phyloP scores from a whole-genome alignment of 169 alveolate genomes.

The Plasmodium ovale region DNA sequence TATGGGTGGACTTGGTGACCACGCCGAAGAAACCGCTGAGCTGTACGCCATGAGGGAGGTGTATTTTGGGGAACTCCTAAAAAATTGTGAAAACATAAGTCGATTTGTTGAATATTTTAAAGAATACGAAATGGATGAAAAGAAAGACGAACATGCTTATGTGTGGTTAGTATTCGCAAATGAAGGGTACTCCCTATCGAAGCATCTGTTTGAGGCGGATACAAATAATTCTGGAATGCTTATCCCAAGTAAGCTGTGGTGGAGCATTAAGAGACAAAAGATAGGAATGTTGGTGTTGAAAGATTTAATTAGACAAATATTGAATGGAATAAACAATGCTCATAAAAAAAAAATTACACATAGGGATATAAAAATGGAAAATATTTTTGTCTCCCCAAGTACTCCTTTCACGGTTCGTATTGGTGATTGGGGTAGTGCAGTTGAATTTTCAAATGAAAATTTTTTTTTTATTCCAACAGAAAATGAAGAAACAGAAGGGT shows the following conservation, averaged over 20 bases:
- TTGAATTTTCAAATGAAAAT: slow-evolving; percentile 16
- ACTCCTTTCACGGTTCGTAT: slow-evolving; percentile 72
- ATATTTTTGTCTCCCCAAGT: slow-evolving; percentile 53
- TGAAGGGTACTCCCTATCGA: slow-evolving; percentile 61
- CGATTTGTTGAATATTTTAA: slow-evolving; percentile 67
- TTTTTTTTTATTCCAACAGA: slow-evolving; percentile 35
- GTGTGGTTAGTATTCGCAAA: slow-evolving; percentile 71
- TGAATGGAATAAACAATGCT: slow-evolving; percentile 63
- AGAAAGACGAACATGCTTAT: slow-evolving; percentile 14
- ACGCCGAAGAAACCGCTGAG: slow-evolving; percentile 33
- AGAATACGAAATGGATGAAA: slow-evolving; percentile 54
- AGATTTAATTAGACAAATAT: slow-evolving; percentile 47
- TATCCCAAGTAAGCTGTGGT: slow-evolving; percentile 64
- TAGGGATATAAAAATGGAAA: slow-evolving; percentile 75
- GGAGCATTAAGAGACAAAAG: slow-evolving; percentile 72
- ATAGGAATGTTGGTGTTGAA: slow-evolving; percentile 72
- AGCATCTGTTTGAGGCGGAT: slow-evolving; percentile 42
- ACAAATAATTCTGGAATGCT: slow-evolving; percentile 25
- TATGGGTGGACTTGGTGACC: background rate
- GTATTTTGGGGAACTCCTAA: slow-evolving; percentile 49
- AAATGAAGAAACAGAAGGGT: slow-evolving; percentile 72
- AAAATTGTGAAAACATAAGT: slow-evolving; percentile 61
- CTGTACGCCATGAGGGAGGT: slow-evolving; percentile 68
- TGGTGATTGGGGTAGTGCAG: slow-evolving; percentile 78
- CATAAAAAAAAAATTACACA: slow-evolving; percentile 58